Percentiles rank a stretch among this genome's conserved stretches.
phyloP scores from a whole-genome alignment of 1,284 basidiomycete genomes.

The Apiotrichum porosum region DNA sequence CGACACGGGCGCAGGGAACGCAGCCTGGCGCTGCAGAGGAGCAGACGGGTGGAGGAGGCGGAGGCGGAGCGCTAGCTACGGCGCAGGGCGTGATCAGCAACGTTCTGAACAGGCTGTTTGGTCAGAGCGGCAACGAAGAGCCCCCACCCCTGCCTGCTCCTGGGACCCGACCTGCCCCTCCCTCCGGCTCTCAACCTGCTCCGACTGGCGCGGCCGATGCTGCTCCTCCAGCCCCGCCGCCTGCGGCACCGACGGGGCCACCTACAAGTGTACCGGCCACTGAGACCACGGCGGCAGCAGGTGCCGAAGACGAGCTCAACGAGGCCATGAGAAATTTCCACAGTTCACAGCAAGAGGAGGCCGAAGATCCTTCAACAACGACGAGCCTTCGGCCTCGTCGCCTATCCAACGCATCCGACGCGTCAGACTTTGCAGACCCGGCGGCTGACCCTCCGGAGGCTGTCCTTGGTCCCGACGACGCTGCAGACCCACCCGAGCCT shows the following conservation, averaged over 20 bases:
- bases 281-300: no score
- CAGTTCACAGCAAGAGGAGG: no score
- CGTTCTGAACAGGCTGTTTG: conserved; percentile 36
- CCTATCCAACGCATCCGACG: not conserved
- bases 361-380: no score
- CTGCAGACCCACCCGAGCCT: not conserved
- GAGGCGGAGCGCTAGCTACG: not conserved
- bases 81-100: conserved; percentile 23
- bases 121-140: conserved; percentile 18
- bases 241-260: no score
- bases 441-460: conserved; percentile 6
- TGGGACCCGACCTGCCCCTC: not conserved
- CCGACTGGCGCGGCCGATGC: not conserved
- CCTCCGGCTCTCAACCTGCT: not conserved
- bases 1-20: not conserved
- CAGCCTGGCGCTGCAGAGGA: not conserved
- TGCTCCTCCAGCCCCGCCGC: not conserved
- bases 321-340: no score
- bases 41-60: not conserved
- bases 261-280: no score
- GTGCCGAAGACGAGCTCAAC: no score
- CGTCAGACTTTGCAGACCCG: no score
- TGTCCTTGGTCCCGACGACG: not conserved
- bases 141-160: not conserved
- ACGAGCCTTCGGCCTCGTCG: no score